Conservation (phyloP, 192 early-diverging fungal species). For the Coemansia sp. region DNA sequence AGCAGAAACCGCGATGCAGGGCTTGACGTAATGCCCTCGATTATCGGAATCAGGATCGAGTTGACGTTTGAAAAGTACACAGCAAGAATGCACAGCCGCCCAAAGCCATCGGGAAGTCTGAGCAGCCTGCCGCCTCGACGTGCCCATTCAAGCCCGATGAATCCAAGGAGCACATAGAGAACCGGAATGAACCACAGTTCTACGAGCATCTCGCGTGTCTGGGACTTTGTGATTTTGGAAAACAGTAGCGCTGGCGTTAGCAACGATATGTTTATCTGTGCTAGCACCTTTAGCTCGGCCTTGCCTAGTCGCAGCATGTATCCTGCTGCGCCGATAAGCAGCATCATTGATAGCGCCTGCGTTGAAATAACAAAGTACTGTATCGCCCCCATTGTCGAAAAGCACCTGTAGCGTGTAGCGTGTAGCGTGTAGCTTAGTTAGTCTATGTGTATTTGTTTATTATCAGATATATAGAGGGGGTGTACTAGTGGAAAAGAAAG, state of each 20-base stretch:
- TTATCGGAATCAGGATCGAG: conserved; percentile 61
- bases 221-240: conserved; percentile 62
- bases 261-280: conserved; percentile 57
- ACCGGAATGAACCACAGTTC: conserved; percentile 66
- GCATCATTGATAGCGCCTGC: conserved; percentile 20
- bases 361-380: conserved; percentile 23
- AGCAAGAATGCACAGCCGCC: conserved; percentile 57
- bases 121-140: conserved; percentile 13
- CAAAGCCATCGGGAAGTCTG: conserved; percentile 51
- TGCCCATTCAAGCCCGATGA: conserved; percentile 23
- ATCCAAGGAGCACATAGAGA: conserved; percentile 28
- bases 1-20: conserved; percentile 39
- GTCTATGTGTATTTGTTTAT: no score
- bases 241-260: conserved; percentile 73
- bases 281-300: conserved; percentile 27
- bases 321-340: conserved; percentile 16
- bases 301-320: conserved; percentile 15
- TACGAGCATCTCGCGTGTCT: conserved; percentile 55
- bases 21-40: conserved; percentile 53
- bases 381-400: conserved; percentile 17
- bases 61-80: conserved; percentile 70
- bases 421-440: no score
- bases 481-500: no score
- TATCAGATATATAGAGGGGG: no score
- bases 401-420: no score